phyloP scores from a whole-genome alignment of 2,329 filamentous ascomycete species.

The Colletotrichum spaethianum region DNA sequence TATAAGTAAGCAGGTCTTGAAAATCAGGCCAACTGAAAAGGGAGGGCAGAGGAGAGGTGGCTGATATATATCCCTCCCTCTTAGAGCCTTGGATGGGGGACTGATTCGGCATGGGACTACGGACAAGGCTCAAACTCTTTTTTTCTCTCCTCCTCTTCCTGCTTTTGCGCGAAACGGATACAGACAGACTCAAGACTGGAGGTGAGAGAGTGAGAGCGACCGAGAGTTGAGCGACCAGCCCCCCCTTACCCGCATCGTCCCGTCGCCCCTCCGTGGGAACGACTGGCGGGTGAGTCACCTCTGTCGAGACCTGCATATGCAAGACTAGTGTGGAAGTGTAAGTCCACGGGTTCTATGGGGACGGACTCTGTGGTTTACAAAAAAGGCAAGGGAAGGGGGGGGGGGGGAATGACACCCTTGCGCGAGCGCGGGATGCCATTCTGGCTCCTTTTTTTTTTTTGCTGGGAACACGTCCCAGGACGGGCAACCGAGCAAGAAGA shows the following conservation, averaged over 20 bases:
- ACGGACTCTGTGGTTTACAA: not conserved
- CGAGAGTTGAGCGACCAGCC: not conserved
- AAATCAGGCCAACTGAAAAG: conserved; percentile 31
- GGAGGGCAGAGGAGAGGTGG: not conserved
- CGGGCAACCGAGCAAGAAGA: not conserved
- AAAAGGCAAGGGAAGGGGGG: not conserved
- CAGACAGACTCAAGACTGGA: not conserved
- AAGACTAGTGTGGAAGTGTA: conserved; percentile 22
- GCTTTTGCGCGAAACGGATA: not conserved
- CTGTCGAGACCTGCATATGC: conserved; percentile 42
- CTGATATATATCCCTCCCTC: conserved; percentile 32
- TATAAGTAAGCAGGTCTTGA: conserved; percentile 29
- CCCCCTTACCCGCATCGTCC: conserved; percentile 35
- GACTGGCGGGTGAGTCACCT: conserved; percentile 48
- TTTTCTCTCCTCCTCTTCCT: not conserved
- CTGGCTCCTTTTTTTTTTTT: too few relatives aligned
- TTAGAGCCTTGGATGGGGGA: not conserved
- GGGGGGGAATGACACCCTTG: not conserved
- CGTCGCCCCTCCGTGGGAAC: conserved; percentile 40
- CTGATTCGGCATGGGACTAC: conserved; percentile 16
- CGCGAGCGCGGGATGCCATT: conserved; percentile 4
- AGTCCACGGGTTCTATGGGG: conserved; percentile 12
- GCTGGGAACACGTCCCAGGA: not conserved
- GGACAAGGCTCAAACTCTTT: not conserved
- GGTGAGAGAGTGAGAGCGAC: not conserved